Percentiles rank a stretch among this genome's conserved stretches.
phyloP scores from a whole-genome alignment of 2,329 filamentous ascomycete genomes.

The Pseudogymnoascus sp. region DNA sequence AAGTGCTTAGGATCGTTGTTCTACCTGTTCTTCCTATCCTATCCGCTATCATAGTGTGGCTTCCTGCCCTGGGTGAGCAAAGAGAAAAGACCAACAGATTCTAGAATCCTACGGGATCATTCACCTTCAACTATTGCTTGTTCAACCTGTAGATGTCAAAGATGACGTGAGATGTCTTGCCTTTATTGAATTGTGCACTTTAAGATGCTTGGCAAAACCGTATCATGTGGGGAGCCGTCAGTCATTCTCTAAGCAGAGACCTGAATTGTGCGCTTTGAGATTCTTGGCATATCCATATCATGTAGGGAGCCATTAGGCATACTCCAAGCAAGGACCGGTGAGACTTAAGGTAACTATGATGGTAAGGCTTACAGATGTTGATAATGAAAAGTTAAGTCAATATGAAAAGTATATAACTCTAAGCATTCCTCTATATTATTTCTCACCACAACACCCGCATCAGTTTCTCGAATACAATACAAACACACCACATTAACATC shows the following conservation, averaged over 20 bases:
- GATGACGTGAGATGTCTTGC: background rate
- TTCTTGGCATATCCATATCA: background rate
- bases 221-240: background rate
- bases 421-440: background rate
- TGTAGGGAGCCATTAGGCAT: background rate
- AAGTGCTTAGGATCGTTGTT: too few relatives aligned
- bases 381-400: background rate
- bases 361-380: background rate
- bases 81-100: too few relatives aligned
- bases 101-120: too few relatives aligned
- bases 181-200: background rate
- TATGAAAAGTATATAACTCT: background rate
- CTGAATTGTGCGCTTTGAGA: background rate
- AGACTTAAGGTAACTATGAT: background rate
- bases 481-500: background rate
- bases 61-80: too few relatives aligned
- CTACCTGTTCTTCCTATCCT: too few relatives aligned
- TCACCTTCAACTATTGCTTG: too few relatives aligned
- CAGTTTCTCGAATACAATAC: background rate
- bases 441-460: background rate
- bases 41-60: too few relatives aligned
- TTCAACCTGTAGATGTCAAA: background rate
- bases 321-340: background rate
- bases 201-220: background rate
- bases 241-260: background rate